These are phyloP conservation scores for Boletellus ananas DNA, from an alignment of 768 basidiomycete species.

Conservation along the genomic window DNA sequence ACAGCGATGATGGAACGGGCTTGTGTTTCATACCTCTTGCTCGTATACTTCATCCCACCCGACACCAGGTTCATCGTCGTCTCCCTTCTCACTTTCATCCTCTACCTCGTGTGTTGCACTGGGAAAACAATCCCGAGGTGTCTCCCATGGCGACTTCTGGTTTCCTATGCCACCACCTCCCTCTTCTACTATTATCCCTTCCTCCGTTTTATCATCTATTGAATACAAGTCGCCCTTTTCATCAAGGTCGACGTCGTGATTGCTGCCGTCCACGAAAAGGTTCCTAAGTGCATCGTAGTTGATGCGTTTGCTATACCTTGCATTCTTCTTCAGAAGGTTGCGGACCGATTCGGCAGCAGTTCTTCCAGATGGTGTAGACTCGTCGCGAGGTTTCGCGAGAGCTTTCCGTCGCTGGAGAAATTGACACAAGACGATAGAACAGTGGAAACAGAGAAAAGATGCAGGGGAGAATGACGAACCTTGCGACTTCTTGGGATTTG, in stretches of 20 bases:
- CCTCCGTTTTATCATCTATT: slow-evolving; percentile 48
- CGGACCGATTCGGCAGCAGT: slow-evolving; percentile 34
- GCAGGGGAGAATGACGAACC: slow-evolving; percentile 55
- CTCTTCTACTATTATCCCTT: slow-evolving; percentile 37
- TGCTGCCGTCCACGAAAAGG: slow-evolving; percentile 54
- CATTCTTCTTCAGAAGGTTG: slow-evolving; percentile 74
- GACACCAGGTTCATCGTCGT: slow-evolving; percentile 27
- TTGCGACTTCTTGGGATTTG: slow-evolving; percentile 61
- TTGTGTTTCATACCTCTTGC: slow-evolving; percentile 51
- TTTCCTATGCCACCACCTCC: slow-evolving; percentile 36
- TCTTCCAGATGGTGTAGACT: slow-evolving; percentile 48
- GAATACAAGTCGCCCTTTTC: slow-evolving; percentile 51
- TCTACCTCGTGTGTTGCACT: slow-evolving; percentile 11
- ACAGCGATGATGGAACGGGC: too few relatives aligned
- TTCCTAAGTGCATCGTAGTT: slow-evolving; percentile 88
- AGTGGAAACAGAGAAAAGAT: slow-evolving; percentile 19
- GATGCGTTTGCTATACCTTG: slow-evolving; percentile 87
- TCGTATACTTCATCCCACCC: slow-evolving; percentile 59
- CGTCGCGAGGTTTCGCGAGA: slow-evolving; percentile 63
- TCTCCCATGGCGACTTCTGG: slow-evolving; percentile 33
- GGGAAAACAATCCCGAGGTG: slow-evolving; percentile 4
- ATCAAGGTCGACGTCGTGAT: slow-evolving; percentile 28
- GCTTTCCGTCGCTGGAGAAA: slow-evolving; percentile 63
- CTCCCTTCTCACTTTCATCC: slow-evolving; percentile 40
- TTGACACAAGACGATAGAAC: slow-evolving; percentile 5